phyloP scores from a whole-genome alignment of 2,329 filamentous ascomycete genomes.

The Epichloe gansuensis region DNA sequence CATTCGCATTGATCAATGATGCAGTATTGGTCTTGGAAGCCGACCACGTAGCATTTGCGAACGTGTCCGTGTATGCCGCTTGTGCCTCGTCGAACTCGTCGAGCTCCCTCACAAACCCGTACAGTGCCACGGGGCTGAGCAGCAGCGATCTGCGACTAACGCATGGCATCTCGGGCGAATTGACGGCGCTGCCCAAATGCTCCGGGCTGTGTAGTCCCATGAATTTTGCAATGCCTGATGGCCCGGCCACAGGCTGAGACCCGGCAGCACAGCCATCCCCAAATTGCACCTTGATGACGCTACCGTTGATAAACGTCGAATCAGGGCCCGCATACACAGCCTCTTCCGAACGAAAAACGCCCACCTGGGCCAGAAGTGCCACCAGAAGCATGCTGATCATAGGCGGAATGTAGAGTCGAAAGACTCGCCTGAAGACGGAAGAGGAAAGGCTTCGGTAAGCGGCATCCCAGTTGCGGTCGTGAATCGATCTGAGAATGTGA shows the following conservation, averaged over 20 bases:
- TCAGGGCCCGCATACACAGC: slow-evolving; percentile 24
- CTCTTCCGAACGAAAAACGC: slow-evolving; percentile 22
- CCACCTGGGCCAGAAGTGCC: slow-evolving; percentile 24
- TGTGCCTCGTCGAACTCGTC: not conserved
- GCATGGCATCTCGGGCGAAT: not conserved
- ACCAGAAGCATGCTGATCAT: slow-evolving; percentile 28
- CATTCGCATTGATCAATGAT: not conserved
- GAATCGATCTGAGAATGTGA: slow-evolving; percentile 24
- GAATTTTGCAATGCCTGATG: not conserved
- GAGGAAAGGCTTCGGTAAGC: slow-evolving; percentile 25
- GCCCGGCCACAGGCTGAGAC: not conserved
- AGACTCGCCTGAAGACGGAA: slow-evolving; percentile 24
- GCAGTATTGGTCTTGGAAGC: not conserved
- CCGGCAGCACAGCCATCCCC: not conserved
- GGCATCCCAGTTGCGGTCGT: slow-evolving; percentile 21
- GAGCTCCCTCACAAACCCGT: not conserved
- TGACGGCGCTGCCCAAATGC: not conserved
- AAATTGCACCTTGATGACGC: not conserved
- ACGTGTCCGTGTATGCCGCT: not conserved
- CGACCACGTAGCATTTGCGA: no score
- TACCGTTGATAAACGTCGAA: slow-evolving; percentile 24
- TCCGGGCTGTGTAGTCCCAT: not conserved
- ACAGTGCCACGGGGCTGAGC: not conserved
- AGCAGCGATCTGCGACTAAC: not conserved
- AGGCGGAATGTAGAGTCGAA: slow-evolving; percentile 27